phyloP scores from a whole-genome alignment of 768 basidiomycete genomes.

The Botryobasidium botryosum region DNA sequence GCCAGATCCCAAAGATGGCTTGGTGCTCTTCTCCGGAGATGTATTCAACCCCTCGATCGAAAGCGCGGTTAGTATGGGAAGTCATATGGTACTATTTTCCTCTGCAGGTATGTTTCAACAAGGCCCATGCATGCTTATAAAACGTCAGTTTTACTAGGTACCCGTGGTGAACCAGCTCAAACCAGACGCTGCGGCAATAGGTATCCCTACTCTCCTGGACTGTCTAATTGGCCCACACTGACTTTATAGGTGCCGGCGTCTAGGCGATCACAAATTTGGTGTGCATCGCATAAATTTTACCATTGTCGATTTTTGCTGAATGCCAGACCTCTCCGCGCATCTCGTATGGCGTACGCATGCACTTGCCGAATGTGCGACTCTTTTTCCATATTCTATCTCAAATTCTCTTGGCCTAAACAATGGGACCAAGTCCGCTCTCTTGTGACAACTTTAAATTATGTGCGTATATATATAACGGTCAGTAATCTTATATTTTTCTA shows the following conservation, averaged over 20 bases:
- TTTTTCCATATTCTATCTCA: no score
- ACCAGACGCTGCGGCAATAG: conserved; percentile 55
- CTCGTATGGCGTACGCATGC: conserved; percentile 17
- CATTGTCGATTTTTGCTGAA: no score
- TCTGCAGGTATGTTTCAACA: no score
- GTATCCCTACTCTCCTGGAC: conserved; percentile 50
- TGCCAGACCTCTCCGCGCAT: background rate
- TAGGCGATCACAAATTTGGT: conserved; percentile 90
- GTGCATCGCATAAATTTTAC: conserved; percentile 1
- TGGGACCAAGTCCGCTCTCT: conserved; percentile 51
- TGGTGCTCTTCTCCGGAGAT: conserved; percentile 79
- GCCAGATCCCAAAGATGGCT: conserved; percentile 39
- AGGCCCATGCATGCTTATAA: background rate
- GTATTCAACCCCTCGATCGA: conserved; percentile 77
- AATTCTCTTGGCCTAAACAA: conserved; percentile 42
- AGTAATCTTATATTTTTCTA: no score
- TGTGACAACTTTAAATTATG: background rate
- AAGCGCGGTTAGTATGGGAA: conserved; percentile 68
- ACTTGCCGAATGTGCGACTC: conserved; percentile 25
- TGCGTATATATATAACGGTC: no score
- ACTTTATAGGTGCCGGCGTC: background rate
- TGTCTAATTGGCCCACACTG: background rate
- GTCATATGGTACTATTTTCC: conserved; percentile 51
- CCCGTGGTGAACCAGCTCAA: no score
- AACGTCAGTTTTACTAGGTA: background rate